These are phyloP conservation scores for Populus pruinosa DNA, from an alignment of 345 rosid genomes.

Conservation along the genomic window DNA sequence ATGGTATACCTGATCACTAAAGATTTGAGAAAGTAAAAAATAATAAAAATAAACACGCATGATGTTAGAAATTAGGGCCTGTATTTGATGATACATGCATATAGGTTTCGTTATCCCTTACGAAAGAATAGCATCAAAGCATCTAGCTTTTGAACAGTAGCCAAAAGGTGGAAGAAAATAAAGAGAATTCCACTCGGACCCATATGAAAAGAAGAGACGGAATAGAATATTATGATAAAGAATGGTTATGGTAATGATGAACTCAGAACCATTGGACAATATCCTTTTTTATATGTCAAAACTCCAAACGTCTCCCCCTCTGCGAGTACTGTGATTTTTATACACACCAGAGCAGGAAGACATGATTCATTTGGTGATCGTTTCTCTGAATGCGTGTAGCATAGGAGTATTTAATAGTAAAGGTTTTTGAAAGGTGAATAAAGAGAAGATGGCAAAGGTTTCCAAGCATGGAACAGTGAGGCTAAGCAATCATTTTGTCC, in stretches of 20 bases:
- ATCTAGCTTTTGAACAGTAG: conserved; percentile 16
- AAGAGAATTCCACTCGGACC: conserved; percentile 40
- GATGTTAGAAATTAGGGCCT: neutral
- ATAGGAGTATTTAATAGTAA: conserved; percentile 16
- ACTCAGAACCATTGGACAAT: conserved; percentile 12
- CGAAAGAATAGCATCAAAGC: conserved; percentile 28
- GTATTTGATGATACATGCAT: neutral
- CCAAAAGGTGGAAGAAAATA: conserved; percentile 27
- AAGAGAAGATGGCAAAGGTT: conserved; percentile 25
- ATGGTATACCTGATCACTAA: neutral
- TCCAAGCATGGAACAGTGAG: conserved; percentile 28
- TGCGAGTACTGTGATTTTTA: neutral
- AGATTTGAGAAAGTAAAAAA: neutral
- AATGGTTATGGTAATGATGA: conserved; percentile 27
- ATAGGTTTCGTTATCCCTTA: neutral
- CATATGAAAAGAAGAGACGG: conserved; percentile 47
- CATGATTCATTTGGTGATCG: conserved; percentile 11
- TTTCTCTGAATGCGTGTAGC: conserved; percentile 5
- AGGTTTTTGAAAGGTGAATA: conserved; percentile 25
- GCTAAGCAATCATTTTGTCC: conserved; percentile 52
- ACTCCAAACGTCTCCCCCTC: neutral
- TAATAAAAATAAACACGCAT: neutral
- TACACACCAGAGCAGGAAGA: neutral
- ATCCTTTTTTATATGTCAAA: neutral
- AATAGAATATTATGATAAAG: conserved; percentile 44